Evolutionary conservation across 768 basidiomycete species (phyloP).

Genomic region (Boletus reticulatus): DNA sequence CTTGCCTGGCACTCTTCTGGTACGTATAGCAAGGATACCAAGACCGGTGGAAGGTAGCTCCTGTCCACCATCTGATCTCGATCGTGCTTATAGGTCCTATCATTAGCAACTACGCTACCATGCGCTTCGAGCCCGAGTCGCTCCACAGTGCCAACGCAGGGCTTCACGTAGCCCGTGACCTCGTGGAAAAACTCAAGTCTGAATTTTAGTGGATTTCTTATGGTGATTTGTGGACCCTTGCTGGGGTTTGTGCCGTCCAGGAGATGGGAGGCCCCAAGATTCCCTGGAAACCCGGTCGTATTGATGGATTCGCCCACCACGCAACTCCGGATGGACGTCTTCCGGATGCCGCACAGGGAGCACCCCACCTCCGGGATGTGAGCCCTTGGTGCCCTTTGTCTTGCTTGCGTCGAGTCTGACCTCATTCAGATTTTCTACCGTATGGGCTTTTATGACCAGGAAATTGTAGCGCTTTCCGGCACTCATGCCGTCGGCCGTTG

Average conservation of each 20-base stretch:
- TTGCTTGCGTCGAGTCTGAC: neutral
- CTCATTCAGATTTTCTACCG: conserved; percentile 59
- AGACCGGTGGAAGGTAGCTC: too few relatives aligned
- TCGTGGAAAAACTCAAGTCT: conserved; percentile 85
- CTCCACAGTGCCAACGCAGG: too few relatives aligned
- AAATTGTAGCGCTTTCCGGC: conserved; percentile 93
- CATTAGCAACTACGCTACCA: too few relatives aligned
- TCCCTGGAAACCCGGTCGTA: conserved; percentile 90
- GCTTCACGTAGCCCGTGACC: conserved; percentile 70
- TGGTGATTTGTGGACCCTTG: conserved; percentile 96
- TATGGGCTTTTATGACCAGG: conserved; percentile 94
- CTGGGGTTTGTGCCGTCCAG: conserved; percentile 86
- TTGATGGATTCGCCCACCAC: conserved; percentile 77
- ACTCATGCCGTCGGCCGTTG: conserved; percentile 96
- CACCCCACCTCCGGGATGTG: conserved; percentile 80
- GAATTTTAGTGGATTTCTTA: conserved; percentile 94
- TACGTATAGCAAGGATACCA: too few relatives aligned
- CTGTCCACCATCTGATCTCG: too few relatives aligned
- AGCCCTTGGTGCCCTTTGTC: conserved; percentile 18
- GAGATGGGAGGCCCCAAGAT: conserved; percentile 93
- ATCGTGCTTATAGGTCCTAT: too few relatives aligned
- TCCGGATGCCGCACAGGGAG: conserved; percentile 81
- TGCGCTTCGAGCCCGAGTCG: too few relatives aligned
- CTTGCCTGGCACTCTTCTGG: too few relatives aligned
- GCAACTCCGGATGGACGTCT: conserved; percentile 87